phyloP scores from a whole-genome alignment of 1,139 yeast species.

The Pneumocystis wakefieldiae region DNA sequence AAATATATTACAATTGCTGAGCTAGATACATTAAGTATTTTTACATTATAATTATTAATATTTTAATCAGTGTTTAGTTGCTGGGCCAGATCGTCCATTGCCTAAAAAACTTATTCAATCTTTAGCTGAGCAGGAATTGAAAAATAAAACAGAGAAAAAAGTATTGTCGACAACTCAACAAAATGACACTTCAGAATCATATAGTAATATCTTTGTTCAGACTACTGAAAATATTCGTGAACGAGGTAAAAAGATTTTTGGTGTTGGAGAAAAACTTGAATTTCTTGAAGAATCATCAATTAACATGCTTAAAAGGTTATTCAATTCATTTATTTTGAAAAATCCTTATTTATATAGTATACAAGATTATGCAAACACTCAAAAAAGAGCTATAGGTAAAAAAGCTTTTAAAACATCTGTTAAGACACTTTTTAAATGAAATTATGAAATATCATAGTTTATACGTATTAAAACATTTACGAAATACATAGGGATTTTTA shows the following conservation, averaged over 20 bases:
- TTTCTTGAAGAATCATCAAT: slow-evolving; percentile 20
- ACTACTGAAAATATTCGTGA: slow-evolving; percentile 14
- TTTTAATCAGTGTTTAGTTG: slow-evolving; percentile 4
- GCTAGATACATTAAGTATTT: slow-evolving; percentile 21
- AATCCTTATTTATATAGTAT: background rate
- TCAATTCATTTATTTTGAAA: background rate
- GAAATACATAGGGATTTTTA: background rate
- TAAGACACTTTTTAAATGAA: background rate
- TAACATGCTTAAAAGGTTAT: slow-evolving; percentile 16
- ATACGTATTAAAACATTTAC: background rate
- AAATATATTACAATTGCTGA: slow-evolving; percentile 46
- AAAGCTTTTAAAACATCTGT: background rate
- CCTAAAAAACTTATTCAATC: slow-evolving; percentile 15
- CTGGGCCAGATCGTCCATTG: slow-evolving; percentile 15
- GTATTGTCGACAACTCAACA: background rate
- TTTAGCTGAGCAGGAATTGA: slow-evolving; percentile 18
- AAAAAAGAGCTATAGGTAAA: background rate
- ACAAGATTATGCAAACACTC: background rate
- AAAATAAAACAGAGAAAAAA: slow-evolving; percentile 16
- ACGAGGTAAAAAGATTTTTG: slow-evolving; percentile 18
- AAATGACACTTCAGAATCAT: background rate
- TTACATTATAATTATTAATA: background rate
- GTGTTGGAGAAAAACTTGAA: slow-evolving; percentile 21
- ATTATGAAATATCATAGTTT: background rate
- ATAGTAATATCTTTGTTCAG: slow-evolving; percentile 7